Evolutionary conservation across 2,329 filamentous ascomycete genomes (phyloP), one percentile per base, ranked within the genome.

Genomic region (Xylariomycetidae sp.): DNA sequence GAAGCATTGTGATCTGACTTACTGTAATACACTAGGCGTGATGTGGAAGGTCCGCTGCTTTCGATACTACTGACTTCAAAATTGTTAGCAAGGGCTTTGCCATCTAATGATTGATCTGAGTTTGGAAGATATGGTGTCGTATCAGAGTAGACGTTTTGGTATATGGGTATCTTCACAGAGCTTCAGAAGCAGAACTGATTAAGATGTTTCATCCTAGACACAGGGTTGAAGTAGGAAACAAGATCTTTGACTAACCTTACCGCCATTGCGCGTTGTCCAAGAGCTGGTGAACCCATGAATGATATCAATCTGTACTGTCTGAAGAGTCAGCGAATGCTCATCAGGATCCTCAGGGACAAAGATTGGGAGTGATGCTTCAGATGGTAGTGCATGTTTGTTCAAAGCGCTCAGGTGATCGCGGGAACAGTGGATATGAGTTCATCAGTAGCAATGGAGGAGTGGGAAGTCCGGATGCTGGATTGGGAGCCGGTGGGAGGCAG

Each of bases 171-270:
- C 78, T 72, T 79, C 77, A 82, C 64, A 60, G 48, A 58, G 54
- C 50, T 75, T 83, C 79, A 82, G 79, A 73, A 83, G 79, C 79
- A 83, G 79, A 83, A 83, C 79, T 83, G 79, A 71, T 71, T 67
- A 67, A 65, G 64, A 60, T 44, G 49, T 63, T 65, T 82, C 78
- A 82, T 83, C 79, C 82, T 68, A 53, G 57, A 69, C 61, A 56
- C 39, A 32, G 16, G 3, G 15, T 23, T 10, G n/a, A 16, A 23
- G 20, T 8, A 20, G 25, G 8, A 22, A 7, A 19, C n/a, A 15
- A 25, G 10, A 25, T 19, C 6, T 9, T 13, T 9, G 5, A 17
- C 13, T 22, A 15, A 38, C 42, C 24, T 25, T 25, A n/a, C n/a
- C n/a, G n/a, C n/a, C n/a, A n/a, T n/a, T n/a, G n/a, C n/a, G n/a